Percentiles rank a stretch among this genome's conserved stretches.
Conservation (phyloP, 805 yeast species). For the Sungouiella thailandica region DNA sequence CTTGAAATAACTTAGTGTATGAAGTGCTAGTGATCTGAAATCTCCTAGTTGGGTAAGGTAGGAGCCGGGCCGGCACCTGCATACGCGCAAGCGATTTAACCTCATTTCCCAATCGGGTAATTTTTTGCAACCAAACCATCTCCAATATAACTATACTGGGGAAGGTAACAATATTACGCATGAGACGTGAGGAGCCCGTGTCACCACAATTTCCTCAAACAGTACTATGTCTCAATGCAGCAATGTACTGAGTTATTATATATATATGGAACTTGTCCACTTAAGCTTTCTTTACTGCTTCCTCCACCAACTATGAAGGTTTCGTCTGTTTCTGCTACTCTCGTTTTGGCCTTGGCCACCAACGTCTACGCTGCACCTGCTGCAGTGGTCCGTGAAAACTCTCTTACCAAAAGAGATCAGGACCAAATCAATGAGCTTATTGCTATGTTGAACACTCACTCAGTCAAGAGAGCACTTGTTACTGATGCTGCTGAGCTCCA, state of each 20-base stretch:
- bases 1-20: too few relatives aligned
- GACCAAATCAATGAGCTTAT: conserved; percentile 23
- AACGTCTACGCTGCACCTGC: conserved; percentile 17
- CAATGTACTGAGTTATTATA: too few relatives aligned
- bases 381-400: conserved; percentile 4
- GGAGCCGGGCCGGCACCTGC: too few relatives aligned
- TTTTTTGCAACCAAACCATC: not conserved
- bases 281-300: too few relatives aligned
- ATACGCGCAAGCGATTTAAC: too few relatives aligned
- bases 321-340: conserved; percentile 11
- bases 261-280: too few relatives aligned
- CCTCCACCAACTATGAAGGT: conserved; percentile 14
- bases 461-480: conserved; percentile 24
- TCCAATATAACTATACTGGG: conserved; percentile 1
- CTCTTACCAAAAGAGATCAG: conserved; percentile 14
- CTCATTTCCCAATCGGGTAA: not conserved
- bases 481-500: conserved; percentile 20
- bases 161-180: too few relatives aligned
- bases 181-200: too few relatives aligned
- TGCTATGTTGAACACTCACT: conserved; percentile 22
- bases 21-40: too few relatives aligned
- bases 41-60: too few relatives aligned
- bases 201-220: not conserved
- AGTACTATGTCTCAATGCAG: not conserved
- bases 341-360: conserved; percentile 14